Conservation (phyloP, 1,139 yeast species). For the Candida mesenterica region DNA sequence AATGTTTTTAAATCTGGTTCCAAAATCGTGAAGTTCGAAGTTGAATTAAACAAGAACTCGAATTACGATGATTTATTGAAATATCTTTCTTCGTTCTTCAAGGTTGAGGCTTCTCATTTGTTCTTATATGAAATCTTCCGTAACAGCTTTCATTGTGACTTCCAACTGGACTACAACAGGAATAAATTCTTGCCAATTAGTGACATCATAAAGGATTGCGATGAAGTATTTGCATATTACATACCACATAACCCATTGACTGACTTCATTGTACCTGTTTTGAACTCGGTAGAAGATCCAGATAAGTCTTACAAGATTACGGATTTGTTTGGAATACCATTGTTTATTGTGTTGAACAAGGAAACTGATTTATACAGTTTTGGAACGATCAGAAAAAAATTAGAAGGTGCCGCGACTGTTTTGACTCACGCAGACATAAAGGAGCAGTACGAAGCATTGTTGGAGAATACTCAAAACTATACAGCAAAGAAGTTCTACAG, state of each 20-base stretch:
- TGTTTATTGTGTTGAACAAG: slow-evolving; percentile 57
- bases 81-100: slow-evolving; percentile 55
- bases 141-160: slow-evolving; percentile 65
- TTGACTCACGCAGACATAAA: slow-evolving; percentile 27
- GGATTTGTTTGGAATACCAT: slow-evolving; percentile 66
- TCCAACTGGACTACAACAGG: slow-evolving; percentile 60
- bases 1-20: slow-evolving; percentile 9
- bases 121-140: slow-evolving; percentile 72
- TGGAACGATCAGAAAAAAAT: slow-evolving; percentile 54
- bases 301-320: slow-evolving; percentile 37
- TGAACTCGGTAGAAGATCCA: slow-evolving; percentile 50
- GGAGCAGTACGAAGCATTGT: slow-evolving; percentile 23
- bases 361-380: slow-evolving; percentile 48
- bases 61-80: slow-evolving; percentile 62
- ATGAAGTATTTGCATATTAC: slow-evolving; percentile 69
- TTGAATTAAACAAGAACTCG: slow-evolving; percentile 67
- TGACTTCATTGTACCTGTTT: slow-evolving; percentile 67
- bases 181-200: slow-evolving; percentile 64
- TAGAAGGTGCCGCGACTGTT: slow-evolving; percentile 39
- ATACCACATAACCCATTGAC: slow-evolving; percentile 43
- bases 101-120: slow-evolving; percentile 43
- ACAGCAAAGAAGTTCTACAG: slow-evolving; percentile 21
- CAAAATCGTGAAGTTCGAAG: slow-evolving; percentile 49
- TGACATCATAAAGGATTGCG: slow-evolving; percentile 63
- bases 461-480: slow-evolving; percentile 12